A percentile compares a stretch with the other conserved stretches of the same genome.
Evolutionary conservation across 1,284 basidiomycete species (phyloP).

Genomic region (Naganishia cerealis): DNA sequence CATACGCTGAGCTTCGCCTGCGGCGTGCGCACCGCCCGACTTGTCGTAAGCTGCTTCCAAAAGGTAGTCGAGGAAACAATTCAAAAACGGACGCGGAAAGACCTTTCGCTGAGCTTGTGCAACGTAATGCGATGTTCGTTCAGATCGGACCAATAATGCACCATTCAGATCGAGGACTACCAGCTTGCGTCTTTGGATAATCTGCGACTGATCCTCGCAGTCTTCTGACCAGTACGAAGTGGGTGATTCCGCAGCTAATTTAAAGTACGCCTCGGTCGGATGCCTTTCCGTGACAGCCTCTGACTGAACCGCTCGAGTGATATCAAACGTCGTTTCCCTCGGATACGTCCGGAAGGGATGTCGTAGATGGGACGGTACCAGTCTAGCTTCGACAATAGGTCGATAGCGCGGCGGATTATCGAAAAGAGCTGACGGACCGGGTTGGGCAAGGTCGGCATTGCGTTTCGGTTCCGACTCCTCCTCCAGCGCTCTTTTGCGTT

Average conservation of each 20-base stretch:
- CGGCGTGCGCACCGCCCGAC: no score
- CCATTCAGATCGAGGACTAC: conserved; percentile 53
- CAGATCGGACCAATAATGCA: conserved; percentile 47
- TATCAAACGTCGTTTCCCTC: conserved; percentile 16
- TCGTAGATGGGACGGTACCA: conserved; percentile 13
- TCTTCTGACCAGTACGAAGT: conserved; percentile 12
- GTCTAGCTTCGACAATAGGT: conserved; percentile 8
- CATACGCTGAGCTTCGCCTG: conserved; percentile 1
- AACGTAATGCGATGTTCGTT: conserved; percentile 11
- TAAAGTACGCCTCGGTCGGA: conserved; percentile 20
- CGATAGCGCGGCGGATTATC: background rate
- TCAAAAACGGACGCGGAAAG: conserved; percentile 46
- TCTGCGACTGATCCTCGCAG: background rate
- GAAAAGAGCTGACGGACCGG: background rate
- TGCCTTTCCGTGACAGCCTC: conserved; percentile 14
- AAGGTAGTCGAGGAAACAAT: conserved; percentile 48
- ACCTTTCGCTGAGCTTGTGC: conserved; percentile 10
- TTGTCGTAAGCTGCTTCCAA: conserved; percentile 1
- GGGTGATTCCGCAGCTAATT: conserved; percentile 8
- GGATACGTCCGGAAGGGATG: conserved; percentile 20
- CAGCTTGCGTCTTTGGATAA: conserved; percentile 40
- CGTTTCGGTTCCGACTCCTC: no score
- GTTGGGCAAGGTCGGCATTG: no score
- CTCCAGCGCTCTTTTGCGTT: no score
- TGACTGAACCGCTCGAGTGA: conserved; percentile 8